Conservation (phyloP, 208 protist species). For the Wallacemonas sp. region DNA sequence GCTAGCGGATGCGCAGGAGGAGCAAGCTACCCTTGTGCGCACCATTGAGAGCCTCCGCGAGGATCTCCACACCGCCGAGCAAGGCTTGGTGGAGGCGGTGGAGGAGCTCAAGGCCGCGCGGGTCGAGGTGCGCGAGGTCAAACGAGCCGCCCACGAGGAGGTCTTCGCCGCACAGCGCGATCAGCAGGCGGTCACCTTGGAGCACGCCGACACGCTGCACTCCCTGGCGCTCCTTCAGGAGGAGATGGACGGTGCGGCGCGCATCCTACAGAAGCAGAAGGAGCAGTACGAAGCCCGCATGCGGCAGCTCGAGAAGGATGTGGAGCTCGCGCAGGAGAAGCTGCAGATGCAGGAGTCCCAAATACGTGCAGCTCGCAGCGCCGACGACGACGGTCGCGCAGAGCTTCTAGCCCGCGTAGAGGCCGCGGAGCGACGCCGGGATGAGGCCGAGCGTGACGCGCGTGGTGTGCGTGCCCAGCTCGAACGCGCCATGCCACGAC, state of each 20-base stretch:
- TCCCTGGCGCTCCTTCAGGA: slow-evolving; percentile 31
- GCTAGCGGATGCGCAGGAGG: slow-evolving; percentile 53
- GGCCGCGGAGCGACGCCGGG: slow-evolving; percentile 20
- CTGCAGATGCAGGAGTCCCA: slow-evolving; percentile 26
- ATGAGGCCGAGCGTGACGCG: slow-evolving; percentile 32
- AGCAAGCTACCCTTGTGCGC: slow-evolving; percentile 25
- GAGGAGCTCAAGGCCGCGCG: slow-evolving; percentile 30
- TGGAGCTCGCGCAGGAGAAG: slow-evolving; percentile 33
- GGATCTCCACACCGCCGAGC: slow-evolving; percentile 29
- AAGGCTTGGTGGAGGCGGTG: slow-evolving; percentile 21
- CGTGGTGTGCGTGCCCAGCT: slow-evolving; percentile 41
- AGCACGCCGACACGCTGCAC: slow-evolving; percentile 21
- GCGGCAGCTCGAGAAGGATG: slow-evolving; percentile 37
- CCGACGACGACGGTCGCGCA: slow-evolving; percentile 21
- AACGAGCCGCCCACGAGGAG: slow-evolving; percentile 40
- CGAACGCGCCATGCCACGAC: slow-evolving; percentile 41
- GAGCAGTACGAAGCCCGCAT: slow-evolving; percentile 32
- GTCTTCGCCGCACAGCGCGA: slow-evolving; percentile 47
- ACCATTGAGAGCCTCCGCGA: slow-evolving; percentile 37
- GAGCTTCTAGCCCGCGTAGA: slow-evolving; percentile 27
- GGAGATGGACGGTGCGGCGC: slow-evolving; percentile 40
- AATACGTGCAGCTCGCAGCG: slow-evolving; percentile 25
- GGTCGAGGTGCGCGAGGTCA: slow-evolving; percentile 25
- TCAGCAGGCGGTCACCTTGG: slow-evolving; percentile 34
- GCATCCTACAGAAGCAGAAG: slow-evolving; percentile 49